These are phyloP conservation scores for Thraustochytrium striatum DNA, from an alignment of 352 stramenopile species.

Conservation along the genomic window DNA sequence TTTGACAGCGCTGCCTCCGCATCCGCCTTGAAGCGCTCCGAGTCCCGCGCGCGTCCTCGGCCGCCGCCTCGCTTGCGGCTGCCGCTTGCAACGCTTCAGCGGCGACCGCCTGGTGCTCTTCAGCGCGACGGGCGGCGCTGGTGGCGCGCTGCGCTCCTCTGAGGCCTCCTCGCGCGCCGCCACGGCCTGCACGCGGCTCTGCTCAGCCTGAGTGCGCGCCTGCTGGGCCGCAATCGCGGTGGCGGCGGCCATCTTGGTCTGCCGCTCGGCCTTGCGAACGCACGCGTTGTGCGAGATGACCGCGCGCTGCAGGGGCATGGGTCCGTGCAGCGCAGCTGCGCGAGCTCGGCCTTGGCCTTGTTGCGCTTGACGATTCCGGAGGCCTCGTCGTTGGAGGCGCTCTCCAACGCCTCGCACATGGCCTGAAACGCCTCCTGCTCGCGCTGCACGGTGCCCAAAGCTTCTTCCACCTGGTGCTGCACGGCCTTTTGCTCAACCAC, in stretches of 20 bases:
- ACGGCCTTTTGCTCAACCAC: constrained; percentile 40
- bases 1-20: constrained; percentile 18
- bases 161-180: not conserved
- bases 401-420: constrained; percentile 51
- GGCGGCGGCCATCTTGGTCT: constrained; percentile 49
- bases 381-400: constrained; percentile 52
- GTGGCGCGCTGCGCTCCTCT: not conserved
- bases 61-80: not conserved
- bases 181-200: constrained; percentile 37
- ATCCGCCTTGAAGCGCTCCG: not conserved
- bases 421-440: constrained; percentile 53
- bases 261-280: constrained; percentile 54
- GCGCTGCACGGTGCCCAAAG: constrained; percentile 48
- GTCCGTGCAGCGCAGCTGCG: constrained; percentile 54
- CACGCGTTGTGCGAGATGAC: constrained; percentile 55
- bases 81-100: too few relatives aligned
- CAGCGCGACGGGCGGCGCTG: not conserved
- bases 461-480: constrained; percentile 51
- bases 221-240: constrained; percentile 32
- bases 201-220: constrained; percentile 30
- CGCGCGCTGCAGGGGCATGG: constrained; percentile 53
- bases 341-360: constrained; percentile 57
- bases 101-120: not conserved
- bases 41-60: constrained; percentile 5
- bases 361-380: constrained; percentile 57